phyloP scores from a whole-genome alignment of 768 basidiomycete genomes.

The Podaxis sp. region DNA sequence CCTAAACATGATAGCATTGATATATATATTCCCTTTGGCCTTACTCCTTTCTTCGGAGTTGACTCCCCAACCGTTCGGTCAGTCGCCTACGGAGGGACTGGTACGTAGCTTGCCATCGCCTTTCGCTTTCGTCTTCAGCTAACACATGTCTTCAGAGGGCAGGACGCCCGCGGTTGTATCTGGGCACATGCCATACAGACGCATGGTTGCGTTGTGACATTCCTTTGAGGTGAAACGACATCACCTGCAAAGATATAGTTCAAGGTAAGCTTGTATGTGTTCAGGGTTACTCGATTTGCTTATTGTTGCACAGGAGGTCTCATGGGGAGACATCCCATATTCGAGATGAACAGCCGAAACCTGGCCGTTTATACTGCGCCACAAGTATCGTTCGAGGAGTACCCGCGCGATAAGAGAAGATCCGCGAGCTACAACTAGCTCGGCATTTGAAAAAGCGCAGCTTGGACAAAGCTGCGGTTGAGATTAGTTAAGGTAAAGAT shows the following conservation, averaged over 20 bases:
- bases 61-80: slow-evolving; percentile 14
- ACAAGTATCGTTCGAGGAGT: not conserved
- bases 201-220: not conserved
- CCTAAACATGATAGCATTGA: not conserved
- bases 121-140: not conserved
- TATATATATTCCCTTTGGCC: not conserved
- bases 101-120: not conserved
- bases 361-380: not conserved
- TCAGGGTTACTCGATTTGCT: not conserved
- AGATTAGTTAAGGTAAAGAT: not conserved
- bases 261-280: too few species aligned
- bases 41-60: slow-evolving; percentile 5
- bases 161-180: not conserved
- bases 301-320: not conserved
- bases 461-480: not conserved
- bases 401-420: not conserved
- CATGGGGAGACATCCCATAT: not conserved
- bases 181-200: not conserved
- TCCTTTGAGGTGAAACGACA: slow-evolving; percentile 8
- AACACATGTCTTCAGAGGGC: not conserved
- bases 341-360: not conserved
- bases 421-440: not conserved
- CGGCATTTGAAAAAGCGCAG: not conserved
- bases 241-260: slow-evolving; percentile 10
- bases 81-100: slow-evolving; percentile 8